Evolutionary conservation across 1,284 basidiomycete genomes (phyloP).

Genomic region (Ganoderma boninense): DNA sequence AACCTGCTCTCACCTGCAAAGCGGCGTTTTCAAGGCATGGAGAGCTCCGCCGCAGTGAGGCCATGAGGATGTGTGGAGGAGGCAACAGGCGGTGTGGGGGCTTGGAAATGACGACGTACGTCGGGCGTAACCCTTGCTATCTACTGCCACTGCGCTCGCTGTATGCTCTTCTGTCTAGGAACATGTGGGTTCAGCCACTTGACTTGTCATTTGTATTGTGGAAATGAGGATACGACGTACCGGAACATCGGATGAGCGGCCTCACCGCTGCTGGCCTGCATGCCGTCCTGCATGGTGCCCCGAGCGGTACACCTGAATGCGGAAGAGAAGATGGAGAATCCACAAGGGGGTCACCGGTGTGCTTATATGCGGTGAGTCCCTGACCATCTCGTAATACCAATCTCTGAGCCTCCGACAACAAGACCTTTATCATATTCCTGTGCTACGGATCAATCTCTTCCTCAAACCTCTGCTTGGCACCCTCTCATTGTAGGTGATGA

Average conservation of each 20-base stretch:
- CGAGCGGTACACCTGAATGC: neutral
- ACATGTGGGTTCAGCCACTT: neutral
- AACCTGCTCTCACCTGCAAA: neutral
- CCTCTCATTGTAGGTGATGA: neutral
- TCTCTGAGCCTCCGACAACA: neutral
- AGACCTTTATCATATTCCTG: slow-evolving; percentile 7
- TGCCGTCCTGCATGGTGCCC: neutral
- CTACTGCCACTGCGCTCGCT: neutral
- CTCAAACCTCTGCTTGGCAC: neutral
- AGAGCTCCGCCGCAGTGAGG: neutral
- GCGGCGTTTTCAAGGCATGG: slow-evolving; percentile 7
- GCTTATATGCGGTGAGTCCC: slow-evolving; percentile 2
- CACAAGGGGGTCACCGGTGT: no score
- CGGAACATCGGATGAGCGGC: neutral
- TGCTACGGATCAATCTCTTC: slow-evolving; percentile 6
- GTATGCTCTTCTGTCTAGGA: neutral
- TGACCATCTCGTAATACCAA: neutral
- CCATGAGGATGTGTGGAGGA: slow-evolving; percentile 8
- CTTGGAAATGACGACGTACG: neutral
- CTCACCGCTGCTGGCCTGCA: neutral
- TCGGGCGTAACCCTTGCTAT: neutral
- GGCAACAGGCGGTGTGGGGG: neutral
- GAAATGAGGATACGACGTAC: slow-evolving; percentile 6
- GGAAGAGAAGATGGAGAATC: neutral
- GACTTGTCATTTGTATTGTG: neutral